These are phyloP conservation scores for Amaranthus palmeri DNA, from an alignment of 148 eudicot species.

Conservation along the genomic window DNA sequence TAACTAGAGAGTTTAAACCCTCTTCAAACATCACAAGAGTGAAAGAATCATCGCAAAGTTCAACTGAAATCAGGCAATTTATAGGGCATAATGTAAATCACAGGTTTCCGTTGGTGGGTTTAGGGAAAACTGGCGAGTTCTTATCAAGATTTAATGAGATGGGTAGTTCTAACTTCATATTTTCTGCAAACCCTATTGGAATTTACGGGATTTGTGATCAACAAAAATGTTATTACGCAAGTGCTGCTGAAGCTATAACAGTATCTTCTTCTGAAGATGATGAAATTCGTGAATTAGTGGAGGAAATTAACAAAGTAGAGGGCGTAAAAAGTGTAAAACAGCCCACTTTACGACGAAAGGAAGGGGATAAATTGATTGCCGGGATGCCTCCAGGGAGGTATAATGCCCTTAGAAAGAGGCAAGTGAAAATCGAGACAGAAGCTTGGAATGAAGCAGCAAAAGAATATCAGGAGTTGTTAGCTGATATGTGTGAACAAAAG, in stretches of 20 bases:
- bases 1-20: conserved; percentile 18
- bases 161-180: conserved; percentile 19
- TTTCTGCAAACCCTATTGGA: conserved; percentile 30
- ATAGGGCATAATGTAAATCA: conserved; percentile 4
- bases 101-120: conserved; percentile 14
- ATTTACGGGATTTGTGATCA: conserved; percentile 18
- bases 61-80: conserved; percentile 7
- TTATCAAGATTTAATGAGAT: conserved; percentile 8
- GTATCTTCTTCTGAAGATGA: conserved; percentile 70
- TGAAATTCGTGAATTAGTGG: conserved; percentile 52
- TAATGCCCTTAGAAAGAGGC: conserved; percentile 47
- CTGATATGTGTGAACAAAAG: conserved; percentile 88
- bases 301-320: conserved; percentile 30
- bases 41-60: conserved; percentile 13
- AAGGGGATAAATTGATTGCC: conserved; percentile 29
- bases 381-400: conserved; percentile 62
- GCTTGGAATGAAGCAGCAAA: conserved; percentile 89
- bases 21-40: not conserved
- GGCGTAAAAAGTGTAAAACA: conserved; percentile 16
- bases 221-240: conserved; percentile 36
- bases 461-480: conserved; percentile 77
- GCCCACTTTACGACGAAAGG: conserved; percentile 9
- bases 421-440: conserved; percentile 73
- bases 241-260: conserved; percentile 58
- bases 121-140: conserved; percentile 17